Base-by-base conservation (phyloP, 1,139 yeast genomes). In the Maudiozyma humilis region DNA sequence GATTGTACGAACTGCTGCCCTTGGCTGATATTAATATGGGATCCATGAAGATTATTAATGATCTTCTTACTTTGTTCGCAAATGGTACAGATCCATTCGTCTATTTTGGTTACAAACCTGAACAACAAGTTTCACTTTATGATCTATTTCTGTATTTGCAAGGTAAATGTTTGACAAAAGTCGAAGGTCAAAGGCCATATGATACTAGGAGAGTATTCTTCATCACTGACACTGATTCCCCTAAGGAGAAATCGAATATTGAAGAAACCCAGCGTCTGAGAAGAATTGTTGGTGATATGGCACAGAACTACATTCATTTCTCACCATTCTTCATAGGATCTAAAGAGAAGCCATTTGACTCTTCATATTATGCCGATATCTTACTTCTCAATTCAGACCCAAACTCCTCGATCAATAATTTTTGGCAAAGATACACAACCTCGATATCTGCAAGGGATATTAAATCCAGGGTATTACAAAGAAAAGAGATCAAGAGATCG, bases 301-400 rank as follows among this genome's bases (percentile, higher is more conserved):
- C 73, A 42, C 74, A 73, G 43, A 66, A 68, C 16, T 66, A 64
- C 32, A 77, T 83, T 27, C 66, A 65, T 14, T 71, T 88, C 15
- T 67, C 70, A 18, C 94, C 96, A 0, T 72, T 85, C 43, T 79
- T 89, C 54, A 60, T 87, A 34, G 68, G 72, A 3, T 54, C 59
- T 20, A 49, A 60, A 3, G 53, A 52, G 2, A 51, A 52, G 17
- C 56, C 65, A 2, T 83, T 84, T 56, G 72, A 82, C 55, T 64
- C 73, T 45, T 51, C 68, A 5, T 68, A 72, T 38, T 87, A 75
- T 58, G 73, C 78, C 52, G 82, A 79, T 45, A 68, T 79, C 23
- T 71, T 81, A 48, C 56, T 64, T 20, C 50, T 66, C 27, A 58
- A 56, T 2, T 50, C 58, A 0, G 42, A 42, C 37, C 36, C 43